Evolutionary conservation across 2,329 filamentous ascomycete genomes (phyloP), one percentile per base, ranked within the genome.

Genomic region (Bipolaris bicolor): DNA sequence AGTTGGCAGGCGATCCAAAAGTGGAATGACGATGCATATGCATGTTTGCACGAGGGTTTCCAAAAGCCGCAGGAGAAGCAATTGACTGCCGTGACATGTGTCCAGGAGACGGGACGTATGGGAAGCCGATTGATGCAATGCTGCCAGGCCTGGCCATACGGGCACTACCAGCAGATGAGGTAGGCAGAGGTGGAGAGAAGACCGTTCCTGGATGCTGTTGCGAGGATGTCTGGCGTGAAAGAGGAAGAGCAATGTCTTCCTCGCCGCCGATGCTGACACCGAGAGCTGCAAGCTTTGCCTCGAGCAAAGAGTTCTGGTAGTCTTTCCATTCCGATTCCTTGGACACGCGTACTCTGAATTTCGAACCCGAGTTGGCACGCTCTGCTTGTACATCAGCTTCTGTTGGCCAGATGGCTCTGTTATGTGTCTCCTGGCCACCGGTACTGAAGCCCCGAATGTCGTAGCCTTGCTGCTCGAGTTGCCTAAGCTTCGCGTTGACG

Each of bases 221-320:
- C 43, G 86, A 87, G 7, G 91, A 92, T 20, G 87, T 81, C 68
- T 90, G 89, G 56, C 89, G 82, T 13, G 92, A 94, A 63, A 89
- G 83, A 3, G 87, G 86, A 40, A 82, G 79, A 3, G 84, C 80
- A 50, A 82, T 77, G 58, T 84, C 79, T 10, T 87, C 86, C 49
- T 95, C 91, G 47, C 89, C 87, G 34, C 88, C 90, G 59, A 91
- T 83, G 16, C 87, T 92, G 11, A 98, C 95, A 63, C 95, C 95
- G 53, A 99, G 83, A 49, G 94, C 93, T 60, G 92, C 88, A 50
- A 99, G 82, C 78, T 97, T 99, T 59, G 94, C 92, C 79, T 99
- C 95, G 65, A 91, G 88, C 34, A 98, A 81, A 64, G 90, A 88
- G 52, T 90, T 85, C 57, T 93, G 90, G 75, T 98, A 97, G 24